Evolutionary conservation across 2,329 filamentous ascomycete species (phyloP).

Genomic region (Coccinonectria pachysandricola): DNA sequence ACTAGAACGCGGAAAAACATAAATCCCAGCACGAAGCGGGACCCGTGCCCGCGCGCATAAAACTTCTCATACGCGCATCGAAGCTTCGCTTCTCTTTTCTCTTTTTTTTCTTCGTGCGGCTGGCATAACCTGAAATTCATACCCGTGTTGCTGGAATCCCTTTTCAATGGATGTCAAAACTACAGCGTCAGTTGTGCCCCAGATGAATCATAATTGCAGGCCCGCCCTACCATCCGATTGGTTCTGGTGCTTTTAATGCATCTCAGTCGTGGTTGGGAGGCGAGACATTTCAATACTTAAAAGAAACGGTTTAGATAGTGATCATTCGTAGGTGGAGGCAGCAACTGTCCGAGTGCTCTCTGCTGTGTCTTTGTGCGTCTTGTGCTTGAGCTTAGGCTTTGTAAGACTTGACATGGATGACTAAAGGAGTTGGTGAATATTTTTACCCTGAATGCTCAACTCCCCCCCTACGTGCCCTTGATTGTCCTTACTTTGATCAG

Average conservation of each 20-base stretch:
- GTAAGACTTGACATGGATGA: no score
- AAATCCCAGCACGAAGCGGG: no score
- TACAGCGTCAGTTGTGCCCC: constrained; percentile 69
- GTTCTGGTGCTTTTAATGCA: constrained; percentile 20
- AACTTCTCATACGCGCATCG: constrained; percentile 14
- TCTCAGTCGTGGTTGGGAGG: constrained; percentile 26
- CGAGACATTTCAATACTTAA: no score
- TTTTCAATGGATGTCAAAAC: constrained; percentile 39
- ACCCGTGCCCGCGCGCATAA: no score
- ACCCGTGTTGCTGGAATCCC: constrained; percentile 73
- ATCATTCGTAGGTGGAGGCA: background rate
- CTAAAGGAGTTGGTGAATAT: no score
- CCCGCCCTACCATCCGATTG: constrained; percentile 42
- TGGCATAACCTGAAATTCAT: constrained; percentile 56
- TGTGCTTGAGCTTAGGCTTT: no score
- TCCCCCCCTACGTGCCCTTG: no score
- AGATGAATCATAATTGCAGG: constrained; percentile 73
- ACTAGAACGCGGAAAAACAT: no score
- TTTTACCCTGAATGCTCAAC: no score
- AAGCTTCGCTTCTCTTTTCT: constrained; percentile 30
- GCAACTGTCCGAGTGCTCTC: no score
- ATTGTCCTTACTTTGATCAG: no score
- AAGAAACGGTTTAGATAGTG: background rate
- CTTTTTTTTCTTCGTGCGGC: constrained; percentile 67
- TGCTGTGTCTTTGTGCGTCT: no score